Evolutionary conservation across 1,284 basidiomycete genomes (phyloP).

Genomic region (Trichosporon inkin): DNA sequence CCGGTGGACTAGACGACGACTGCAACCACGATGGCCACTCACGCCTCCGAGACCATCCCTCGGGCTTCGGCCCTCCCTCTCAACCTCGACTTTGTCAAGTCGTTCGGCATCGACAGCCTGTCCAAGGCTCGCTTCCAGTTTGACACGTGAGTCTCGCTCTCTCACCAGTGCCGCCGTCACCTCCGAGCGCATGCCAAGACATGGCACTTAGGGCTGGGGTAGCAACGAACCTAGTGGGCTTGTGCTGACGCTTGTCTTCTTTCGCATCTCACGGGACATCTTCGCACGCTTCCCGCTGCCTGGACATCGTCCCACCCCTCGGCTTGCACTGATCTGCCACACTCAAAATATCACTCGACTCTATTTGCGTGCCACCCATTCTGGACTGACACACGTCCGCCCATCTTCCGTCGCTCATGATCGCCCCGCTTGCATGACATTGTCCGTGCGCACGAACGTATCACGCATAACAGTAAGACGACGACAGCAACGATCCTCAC

Average conservation of each 20-base stretch:
- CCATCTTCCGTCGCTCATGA: background rate
- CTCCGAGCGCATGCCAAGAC: background rate
- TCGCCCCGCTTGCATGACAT: background rate
- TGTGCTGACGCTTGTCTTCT: constrained; percentile 5
- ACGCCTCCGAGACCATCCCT: constrained; percentile 40
- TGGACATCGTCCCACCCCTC: background rate
- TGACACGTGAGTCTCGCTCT: constrained; percentile 37
- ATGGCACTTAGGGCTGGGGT: background rate
- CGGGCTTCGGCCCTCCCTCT: constrained; percentile 38
- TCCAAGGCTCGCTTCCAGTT: constrained; percentile 39
- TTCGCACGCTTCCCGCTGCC: background rate
- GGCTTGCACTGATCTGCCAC: constrained; percentile 1
- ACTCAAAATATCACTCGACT: background rate
- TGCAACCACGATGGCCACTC: constrained; percentile 11
- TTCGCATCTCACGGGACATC: background rate
- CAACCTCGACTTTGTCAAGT: constrained; percentile 33
- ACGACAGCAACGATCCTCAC: constrained; percentile 45
- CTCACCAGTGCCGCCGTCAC: background rate
- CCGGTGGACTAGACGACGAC: background rate
- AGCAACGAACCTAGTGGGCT: background rate
- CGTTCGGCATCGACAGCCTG: constrained; percentile 45
- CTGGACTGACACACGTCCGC: background rate
- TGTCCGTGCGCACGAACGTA: background rate
- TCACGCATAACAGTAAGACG: constrained; percentile 37
- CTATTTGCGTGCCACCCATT: background rate